Conservation (phyloP, 2,329 filamentous ascomycete species). For the Fusarium algeriense region DNA sequence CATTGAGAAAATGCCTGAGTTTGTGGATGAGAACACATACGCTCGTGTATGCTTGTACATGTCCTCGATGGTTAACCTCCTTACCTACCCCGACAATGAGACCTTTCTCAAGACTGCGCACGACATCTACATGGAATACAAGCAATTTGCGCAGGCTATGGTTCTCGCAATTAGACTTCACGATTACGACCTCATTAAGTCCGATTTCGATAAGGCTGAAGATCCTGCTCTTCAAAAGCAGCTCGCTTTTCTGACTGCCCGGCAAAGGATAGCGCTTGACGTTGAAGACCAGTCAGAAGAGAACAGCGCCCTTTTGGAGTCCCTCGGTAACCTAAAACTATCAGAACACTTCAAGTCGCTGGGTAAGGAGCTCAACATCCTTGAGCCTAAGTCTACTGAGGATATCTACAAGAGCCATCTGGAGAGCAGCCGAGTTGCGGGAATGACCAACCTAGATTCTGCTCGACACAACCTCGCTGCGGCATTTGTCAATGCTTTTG, state of each 20-base stretch:
- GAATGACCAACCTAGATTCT: slow-evolving; percentile 94
- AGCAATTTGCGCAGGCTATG: slow-evolving; percentile 93
- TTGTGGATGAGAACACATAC: slow-evolving; percentile 95
- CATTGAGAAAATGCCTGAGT: slow-evolving; percentile 89
- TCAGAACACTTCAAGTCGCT: slow-evolving; percentile 94
- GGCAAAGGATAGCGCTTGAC: slow-evolving; percentile 89
- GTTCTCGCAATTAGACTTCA: slow-evolving; percentile 94
- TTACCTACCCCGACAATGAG: slow-evolving; percentile 98
- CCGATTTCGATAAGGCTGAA: slow-evolving; percentile 82
- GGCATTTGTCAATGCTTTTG: slow-evolving; percentile 96
- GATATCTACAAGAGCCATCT: slow-evolving; percentile 99
- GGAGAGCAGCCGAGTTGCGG: slow-evolving; percentile 92
- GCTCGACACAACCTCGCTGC: slow-evolving; percentile 95
- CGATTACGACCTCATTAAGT: slow-evolving; percentile 83
- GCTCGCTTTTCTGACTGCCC: slow-evolving; percentile 90
- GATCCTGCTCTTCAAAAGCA: slow-evolving; percentile 91
- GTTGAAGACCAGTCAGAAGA: slow-evolving; percentile 75
- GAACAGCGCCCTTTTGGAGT: slow-evolving; percentile 81
- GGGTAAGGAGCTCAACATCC: slow-evolving; percentile 94
- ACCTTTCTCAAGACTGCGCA: slow-evolving; percentile 94
- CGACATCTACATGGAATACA: slow-evolving; percentile 92
- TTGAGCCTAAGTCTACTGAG: slow-evolving; percentile 96
- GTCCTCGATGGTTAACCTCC: slow-evolving; percentile 97
- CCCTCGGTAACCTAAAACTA: slow-evolving; percentile 86
- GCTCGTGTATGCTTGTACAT: slow-evolving; percentile 95